Percentiles rank a stretch among this genome's conserved stretches.
phyloP scores from a whole-genome alignment of 768 basidiomycete species.

The Lactarius pseudohatsudake region DNA sequence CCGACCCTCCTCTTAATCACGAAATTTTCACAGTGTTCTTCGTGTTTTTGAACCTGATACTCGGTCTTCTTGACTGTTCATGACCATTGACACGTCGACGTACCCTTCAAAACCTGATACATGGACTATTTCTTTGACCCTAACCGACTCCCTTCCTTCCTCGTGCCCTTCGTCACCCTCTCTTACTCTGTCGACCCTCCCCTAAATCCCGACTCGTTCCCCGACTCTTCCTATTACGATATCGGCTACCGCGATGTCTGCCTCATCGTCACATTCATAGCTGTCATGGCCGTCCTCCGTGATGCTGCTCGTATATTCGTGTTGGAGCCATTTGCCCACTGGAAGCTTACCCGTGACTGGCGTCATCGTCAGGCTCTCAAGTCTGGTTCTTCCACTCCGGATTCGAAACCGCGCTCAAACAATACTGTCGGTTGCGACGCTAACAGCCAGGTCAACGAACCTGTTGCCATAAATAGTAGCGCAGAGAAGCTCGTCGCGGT shows the following conservation, averaged over 20 bases:
- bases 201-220: constrained; percentile 66
- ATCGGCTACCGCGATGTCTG: constrained; percentile 79
- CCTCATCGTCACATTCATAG: constrained; percentile 77
- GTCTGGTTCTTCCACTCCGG: constrained; percentile 28
- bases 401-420: constrained; percentile 27
- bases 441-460: constrained; percentile 38
- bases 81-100: constrained; percentile 25
- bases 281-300: constrained; percentile 82
- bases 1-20: neutral
- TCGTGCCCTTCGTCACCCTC: constrained; percentile 70
- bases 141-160: constrained; percentile 45
- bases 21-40: constrained; percentile 1
- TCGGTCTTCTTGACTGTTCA: constrained; percentile 19
- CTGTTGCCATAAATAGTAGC: constrained; percentile 40
- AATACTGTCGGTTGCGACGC: constrained; percentile 32
- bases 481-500: constrained; percentile 29
- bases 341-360: constrained; percentile 62
- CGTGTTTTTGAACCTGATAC: neutral
- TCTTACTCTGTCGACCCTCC: constrained; percentile 67
- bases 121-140: constrained; percentile 28
- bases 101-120: constrained; percentile 8
- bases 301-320: constrained; percentile 72
- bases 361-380: constrained; percentile 36
- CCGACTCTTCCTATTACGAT: constrained; percentile 63
- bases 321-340: constrained; percentile 78